Conservation (phyloP, 2,329 filamentous ascomycete genomes). For the Colletotrichum sansevieriae region DNA sequence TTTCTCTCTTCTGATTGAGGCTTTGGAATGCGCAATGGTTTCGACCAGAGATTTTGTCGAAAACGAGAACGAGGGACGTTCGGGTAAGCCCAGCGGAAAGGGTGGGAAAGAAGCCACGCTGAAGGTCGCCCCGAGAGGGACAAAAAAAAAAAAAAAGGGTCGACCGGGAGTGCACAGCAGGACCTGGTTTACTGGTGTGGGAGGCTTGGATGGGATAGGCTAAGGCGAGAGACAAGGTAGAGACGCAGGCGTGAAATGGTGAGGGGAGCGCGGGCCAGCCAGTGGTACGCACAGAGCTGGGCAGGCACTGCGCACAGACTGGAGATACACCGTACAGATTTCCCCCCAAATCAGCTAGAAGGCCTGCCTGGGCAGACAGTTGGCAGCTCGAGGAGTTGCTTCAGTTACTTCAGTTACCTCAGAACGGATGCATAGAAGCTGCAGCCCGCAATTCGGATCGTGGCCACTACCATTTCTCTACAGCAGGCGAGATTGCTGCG, state of each 20-base stretch:
- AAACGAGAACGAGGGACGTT: constrained; percentile 36
- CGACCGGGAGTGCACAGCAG: constrained; percentile 27
- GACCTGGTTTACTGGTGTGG: constrained; percentile 21
- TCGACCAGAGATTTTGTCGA: constrained; percentile 32
- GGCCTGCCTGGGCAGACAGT: not conserved
- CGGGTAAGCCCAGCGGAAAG: constrained; percentile 38
- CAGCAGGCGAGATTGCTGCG: constrained; percentile 37
- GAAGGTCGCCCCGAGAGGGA: constrained; percentile 9
- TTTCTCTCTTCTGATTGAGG: constrained; percentile 5
- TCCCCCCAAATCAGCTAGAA: not conserved
- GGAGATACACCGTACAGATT: constrained; percentile 10
- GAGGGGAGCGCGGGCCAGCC: constrained; percentile 5
- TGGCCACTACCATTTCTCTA: not conserved
- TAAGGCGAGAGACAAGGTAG: not conserved
- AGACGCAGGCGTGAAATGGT: constrained; percentile 11
- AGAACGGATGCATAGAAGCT: constrained; percentile 19
- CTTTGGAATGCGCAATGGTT: constrained; percentile 29
- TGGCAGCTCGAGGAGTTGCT: not conserved
- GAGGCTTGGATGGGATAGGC: constrained; percentile 39
- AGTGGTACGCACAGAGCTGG: constrained; percentile 18
- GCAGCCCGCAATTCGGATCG: constrained; percentile 17
- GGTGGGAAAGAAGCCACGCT: constrained; percentile 37
- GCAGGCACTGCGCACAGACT: constrained; percentile 12
- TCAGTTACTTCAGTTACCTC: constrained; percentile 12
- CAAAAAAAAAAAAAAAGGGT: constrained; percentile 38